phyloP scores from a whole-genome alignment of 2,329 filamentous ascomycete species.

The Fusarium albosuccineum region DNA sequence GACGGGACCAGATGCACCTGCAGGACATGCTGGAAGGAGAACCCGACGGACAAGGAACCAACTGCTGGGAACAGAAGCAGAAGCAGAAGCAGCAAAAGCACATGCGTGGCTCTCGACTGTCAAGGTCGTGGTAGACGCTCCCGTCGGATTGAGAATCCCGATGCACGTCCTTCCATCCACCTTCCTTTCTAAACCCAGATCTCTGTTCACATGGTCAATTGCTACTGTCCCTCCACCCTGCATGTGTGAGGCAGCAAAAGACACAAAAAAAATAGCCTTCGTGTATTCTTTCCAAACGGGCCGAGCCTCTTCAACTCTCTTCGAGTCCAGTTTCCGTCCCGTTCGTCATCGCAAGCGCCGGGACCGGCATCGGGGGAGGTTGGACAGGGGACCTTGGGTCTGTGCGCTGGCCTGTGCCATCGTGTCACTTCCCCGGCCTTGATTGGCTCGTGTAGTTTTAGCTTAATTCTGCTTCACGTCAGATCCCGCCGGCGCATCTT shows the following conservation, averaged over 20 bases:
- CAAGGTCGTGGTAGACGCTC: too few relatives aligned
- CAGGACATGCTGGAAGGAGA: conserved; percentile 12
- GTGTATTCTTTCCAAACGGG: conserved; percentile 24
- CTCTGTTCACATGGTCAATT: not conserved
- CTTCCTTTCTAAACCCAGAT: not conserved
- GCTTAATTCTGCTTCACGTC: conserved; percentile 30
- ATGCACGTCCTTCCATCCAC: not conserved
- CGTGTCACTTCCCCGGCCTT: conserved; percentile 10
- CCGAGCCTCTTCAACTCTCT: conserved; percentile 6
- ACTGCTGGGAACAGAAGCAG: not conserved
- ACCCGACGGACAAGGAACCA: not conserved
- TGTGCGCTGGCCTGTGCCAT: conserved; percentile 19
- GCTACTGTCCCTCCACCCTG: not conserved
- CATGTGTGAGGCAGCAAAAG: not conserved
- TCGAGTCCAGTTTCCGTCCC: conserved; percentile 11
- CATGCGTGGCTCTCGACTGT: too few relatives aligned
- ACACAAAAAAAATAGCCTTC: not conserved
- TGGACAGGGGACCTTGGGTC: conserved; percentile 8
- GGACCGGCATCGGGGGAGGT: conserved; percentile 39
- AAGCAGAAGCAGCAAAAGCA: too few relatives aligned
- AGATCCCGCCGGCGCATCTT: conserved; percentile 15
- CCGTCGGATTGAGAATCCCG: conserved; percentile 5
- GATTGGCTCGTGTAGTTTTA: conserved; percentile 31
- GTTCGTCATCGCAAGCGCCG: conserved; percentile 25
- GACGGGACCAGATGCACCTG: conserved; percentile 10